A percentile compares a stretch with the other conserved stretches of the same genome.
Conservation (phyloP, 2,329 filamentous ascomycete genomes). For the Epichloe amarillans region DNA sequence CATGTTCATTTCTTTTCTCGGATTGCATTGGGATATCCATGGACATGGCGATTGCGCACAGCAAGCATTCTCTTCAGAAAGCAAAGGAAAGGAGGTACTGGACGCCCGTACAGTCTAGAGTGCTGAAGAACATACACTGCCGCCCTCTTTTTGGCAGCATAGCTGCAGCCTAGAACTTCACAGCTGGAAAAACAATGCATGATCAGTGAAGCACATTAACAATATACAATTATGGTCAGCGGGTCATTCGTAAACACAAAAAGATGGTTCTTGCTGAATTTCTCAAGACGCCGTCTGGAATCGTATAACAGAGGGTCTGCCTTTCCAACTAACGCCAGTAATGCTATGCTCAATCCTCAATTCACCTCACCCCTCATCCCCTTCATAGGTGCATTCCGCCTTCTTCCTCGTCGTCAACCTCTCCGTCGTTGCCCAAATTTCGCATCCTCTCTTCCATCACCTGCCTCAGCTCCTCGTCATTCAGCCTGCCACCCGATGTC, state of each 20-base stretch:
- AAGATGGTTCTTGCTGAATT: too few relatives aligned
- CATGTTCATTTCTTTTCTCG: conserved; percentile 6
- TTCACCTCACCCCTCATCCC: not conserved
- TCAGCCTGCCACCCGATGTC: conserved; percentile 31
- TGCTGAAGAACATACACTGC: not conserved
- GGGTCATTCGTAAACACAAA: too few relatives aligned
- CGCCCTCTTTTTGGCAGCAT: not conserved
- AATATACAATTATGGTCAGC: too few relatives aligned
- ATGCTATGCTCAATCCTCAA: not conserved
- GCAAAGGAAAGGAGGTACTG: too few relatives aligned
- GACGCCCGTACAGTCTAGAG: not conserved
- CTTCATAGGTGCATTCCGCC: conserved; percentile 48
- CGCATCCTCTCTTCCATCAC: conserved; percentile 42
- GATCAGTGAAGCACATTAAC: not conserved
- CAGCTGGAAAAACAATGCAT: not conserved
- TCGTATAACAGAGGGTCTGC: not conserved
- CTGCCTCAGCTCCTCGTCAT: conserved; percentile 45
- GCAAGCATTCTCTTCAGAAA: not conserved
- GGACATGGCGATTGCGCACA: not conserved
- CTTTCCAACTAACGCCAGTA: not conserved
- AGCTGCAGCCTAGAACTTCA: not conserved
- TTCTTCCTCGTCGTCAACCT: conserved; percentile 27
- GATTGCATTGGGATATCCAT: not conserved
- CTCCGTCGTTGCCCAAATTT: conserved; percentile 24
- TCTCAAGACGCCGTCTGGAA: not conserved